Evolutionary conservation across 345 rosid genomes (phyloP).

Genomic region (Citrus inodora): DNA sequence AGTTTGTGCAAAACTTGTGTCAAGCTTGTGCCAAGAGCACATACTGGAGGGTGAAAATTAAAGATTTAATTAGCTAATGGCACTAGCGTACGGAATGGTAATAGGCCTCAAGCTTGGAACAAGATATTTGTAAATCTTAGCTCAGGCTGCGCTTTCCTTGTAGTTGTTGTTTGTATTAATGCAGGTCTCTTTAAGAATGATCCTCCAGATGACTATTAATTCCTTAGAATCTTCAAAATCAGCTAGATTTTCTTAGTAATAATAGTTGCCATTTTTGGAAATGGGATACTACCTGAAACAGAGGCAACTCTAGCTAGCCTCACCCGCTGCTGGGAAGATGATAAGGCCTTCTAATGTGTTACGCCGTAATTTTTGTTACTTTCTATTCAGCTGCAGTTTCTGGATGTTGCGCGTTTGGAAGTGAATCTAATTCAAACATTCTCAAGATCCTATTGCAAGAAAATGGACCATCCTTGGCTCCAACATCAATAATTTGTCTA

Average conservation of each 20-base stretch:
- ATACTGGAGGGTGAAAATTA: no score
- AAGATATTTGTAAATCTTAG: slow-evolving; percentile 35
- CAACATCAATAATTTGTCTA: slow-evolving; percentile 68
- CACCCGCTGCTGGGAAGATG: slow-evolving; percentile 98
- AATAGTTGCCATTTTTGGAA: slow-evolving; percentile 88
- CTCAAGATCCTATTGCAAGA: slow-evolving; percentile 83
- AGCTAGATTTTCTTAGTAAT: slow-evolving; percentile 62
- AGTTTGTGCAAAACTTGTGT: no score
- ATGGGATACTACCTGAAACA: slow-evolving; percentile 92
- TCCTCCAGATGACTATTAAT: slow-evolving; percentile 40
- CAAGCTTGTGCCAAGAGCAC: no score
- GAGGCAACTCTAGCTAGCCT: slow-evolving; percentile 85
- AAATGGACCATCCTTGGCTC: slow-evolving; percentile 69
- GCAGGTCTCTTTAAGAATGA: slow-evolving; percentile 74
- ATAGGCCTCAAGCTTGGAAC: no score
- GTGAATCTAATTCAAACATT: slow-evolving; percentile 67
- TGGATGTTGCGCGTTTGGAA: slow-evolving; percentile 78
- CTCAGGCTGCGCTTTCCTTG: slow-evolving; percentile 81
- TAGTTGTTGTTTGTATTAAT: slow-evolving; percentile 76
- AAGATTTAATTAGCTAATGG: no score
- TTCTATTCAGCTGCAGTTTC: slow-evolving; percentile 81
- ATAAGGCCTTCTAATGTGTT: slow-evolving; percentile 79
- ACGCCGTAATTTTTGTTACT: slow-evolving; percentile 61
- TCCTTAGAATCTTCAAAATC: slow-evolving; percentile 59
- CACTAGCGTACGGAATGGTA: no score